Conservation (phyloP, 441 rosid species). For the Aquilaria agallochum region DNA sequence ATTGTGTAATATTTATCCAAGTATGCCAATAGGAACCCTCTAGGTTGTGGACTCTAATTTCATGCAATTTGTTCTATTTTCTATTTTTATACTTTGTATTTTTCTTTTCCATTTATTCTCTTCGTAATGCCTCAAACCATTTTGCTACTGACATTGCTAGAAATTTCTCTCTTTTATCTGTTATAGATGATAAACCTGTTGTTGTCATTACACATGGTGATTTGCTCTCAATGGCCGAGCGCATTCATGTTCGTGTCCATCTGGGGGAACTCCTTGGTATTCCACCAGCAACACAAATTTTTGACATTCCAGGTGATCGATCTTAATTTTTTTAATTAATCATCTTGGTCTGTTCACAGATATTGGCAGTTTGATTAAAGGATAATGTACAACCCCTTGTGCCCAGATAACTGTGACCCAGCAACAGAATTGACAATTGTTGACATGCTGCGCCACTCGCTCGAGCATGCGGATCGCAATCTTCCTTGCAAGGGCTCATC, state of each 20-base stretch:
- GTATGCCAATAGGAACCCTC: too few relatives aligned
- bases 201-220: slow-evolving; percentile 84
- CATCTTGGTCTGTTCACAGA: not conserved
- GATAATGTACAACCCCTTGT: slow-evolving; percentile 4
- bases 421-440: slow-evolving; percentile 43
- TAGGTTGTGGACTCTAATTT: too few relatives aligned
- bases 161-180: not conserved
- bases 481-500: slow-evolving; percentile 36
- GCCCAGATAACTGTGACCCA: slow-evolving; percentile 47
- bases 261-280: slow-evolving; percentile 74
- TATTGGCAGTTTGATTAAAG: not conserved
- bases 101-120: too few relatives aligned
- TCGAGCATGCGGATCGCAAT: slow-evolving; percentile 78
- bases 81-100: too few relatives aligned
- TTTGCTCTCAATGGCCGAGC: slow-evolving; percentile 56
- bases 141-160: too few relatives aligned
- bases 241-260: slow-evolving; percentile 43
- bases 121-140: too few relatives aligned
- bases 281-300: slow-evolving; percentile 67
- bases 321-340: not conserved
- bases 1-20: too few relatives aligned
- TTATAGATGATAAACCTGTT: slow-evolving; percentile 77
- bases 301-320: slow-evolving; percentile 76
- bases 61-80: too few relatives aligned
- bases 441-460: slow-evolving; percentile 68